phyloP scores from a whole-genome alignment of 306 rosid genomes.

The Corylus americana region DNA sequence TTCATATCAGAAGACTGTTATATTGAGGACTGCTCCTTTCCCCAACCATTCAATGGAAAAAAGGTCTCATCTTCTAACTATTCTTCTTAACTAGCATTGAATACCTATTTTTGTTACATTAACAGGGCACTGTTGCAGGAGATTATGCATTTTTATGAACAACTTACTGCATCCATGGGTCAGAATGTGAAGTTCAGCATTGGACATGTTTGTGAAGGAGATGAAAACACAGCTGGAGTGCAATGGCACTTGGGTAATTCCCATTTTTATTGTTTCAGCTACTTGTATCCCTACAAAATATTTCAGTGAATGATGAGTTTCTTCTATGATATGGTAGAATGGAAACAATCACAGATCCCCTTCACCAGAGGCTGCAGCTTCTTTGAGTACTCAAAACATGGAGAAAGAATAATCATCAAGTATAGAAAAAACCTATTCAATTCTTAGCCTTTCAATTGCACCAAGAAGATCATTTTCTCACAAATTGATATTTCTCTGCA shows the following conservation, averaged over 20 bases:
- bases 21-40: constrained; percentile 64
- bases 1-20: constrained; percentile 52
- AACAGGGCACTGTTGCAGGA: constrained; percentile 46
- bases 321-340: constrained; percentile 48
- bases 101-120: background rate
- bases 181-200: constrained; percentile 63
- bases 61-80: constrained; percentile 40
- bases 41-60: constrained; percentile 66
- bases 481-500: constrained; percentile 33
- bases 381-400: constrained; percentile 52
- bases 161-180: constrained; percentile 67
- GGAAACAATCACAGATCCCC: constrained; percentile 68
- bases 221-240: constrained; percentile 53
- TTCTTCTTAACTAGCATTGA: background rate
- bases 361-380: constrained; percentile 89
- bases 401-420: constrained; percentile 47
- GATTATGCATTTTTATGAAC: constrained; percentile 51
- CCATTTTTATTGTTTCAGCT: constrained; percentile 6
- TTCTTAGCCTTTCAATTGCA: background rate
- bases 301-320: constrained; percentile 4
- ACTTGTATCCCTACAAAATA: background rate
- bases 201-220: constrained; percentile 50
- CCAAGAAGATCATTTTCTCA: constrained; percentile 23
- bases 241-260: constrained; percentile 77
- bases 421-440: constrained; percentile 18